A percentile compares a stretch with the other conserved stretches of the same genome.
Conservation (phyloP, 805 yeast species). For the Ogataea nakhonphanomensis region DNA sequence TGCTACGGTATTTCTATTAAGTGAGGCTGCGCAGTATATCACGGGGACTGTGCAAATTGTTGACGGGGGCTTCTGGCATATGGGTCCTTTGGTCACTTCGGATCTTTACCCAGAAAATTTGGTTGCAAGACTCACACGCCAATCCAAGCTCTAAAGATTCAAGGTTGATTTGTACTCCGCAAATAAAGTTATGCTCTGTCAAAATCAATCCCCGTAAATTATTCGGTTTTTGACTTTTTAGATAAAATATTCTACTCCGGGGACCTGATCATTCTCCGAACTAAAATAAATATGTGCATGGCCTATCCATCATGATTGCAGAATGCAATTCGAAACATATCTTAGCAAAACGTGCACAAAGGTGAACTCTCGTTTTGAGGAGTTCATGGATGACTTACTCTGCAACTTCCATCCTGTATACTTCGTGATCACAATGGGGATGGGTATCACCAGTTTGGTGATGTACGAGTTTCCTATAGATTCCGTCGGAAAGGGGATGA, state of each 20-base stretch:
- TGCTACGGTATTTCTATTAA: constrained; percentile 77
- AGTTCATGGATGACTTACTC: constrained; percentile 15
- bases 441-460: constrained; percentile 66
- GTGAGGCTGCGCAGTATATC: constrained; percentile 75
- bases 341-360: too few relatives aligned
- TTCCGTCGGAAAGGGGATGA: constrained; percentile 32
- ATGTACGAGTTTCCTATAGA: constrained; percentile 65
- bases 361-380: background rate
- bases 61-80: constrained; percentile 91
- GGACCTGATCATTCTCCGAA: constrained; percentile 1
- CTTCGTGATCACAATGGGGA: constrained; percentile 82
- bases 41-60: constrained; percentile 78
- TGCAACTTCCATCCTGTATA: constrained; percentile 48
- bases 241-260: background rate
- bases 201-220: constrained; percentile 2
- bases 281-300: background rate
- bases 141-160: constrained; percentile 23
- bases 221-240: constrained; percentile 1
- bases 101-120: constrained; percentile 43
- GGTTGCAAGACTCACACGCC: constrained; percentile 24
- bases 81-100: constrained; percentile 43
- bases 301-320: too few relatives aligned
- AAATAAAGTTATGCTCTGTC: background rate
- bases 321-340: too few relatives aligned
- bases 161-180: too few relatives aligned